These are phyloP conservation scores for Cyclotella cryptica DNA, from an alignment of 108 stramenopile genomes.

Conservation along the genomic window DNA sequence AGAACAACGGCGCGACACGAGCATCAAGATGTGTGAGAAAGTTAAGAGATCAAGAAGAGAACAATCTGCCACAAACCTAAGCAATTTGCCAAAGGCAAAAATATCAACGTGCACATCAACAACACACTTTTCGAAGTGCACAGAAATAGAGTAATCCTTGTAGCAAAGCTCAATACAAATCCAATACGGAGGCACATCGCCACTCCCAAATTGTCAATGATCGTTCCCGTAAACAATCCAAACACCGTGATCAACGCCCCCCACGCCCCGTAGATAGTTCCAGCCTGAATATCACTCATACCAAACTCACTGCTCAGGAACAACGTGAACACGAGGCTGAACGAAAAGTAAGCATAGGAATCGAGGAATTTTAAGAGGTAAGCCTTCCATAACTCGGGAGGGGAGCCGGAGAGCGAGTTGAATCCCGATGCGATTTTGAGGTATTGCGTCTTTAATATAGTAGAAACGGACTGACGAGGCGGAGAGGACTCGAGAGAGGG, in stretches of 20 bases:
- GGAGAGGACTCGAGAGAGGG: too few relatives aligned
- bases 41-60: not conserved
- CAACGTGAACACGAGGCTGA: constrained; percentile 66
- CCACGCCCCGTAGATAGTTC: constrained; percentile 72
- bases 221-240: constrained; percentile 64
- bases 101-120: constrained; percentile 44
- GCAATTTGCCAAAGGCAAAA: constrained; percentile 68
- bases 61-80: constrained; percentile 19
- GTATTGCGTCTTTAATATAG: constrained; percentile 4
- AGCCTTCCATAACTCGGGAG: constrained; percentile 69
- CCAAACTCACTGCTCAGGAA: constrained; percentile 69
- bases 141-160: constrained; percentile 51
- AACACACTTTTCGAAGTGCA: constrained; percentile 53
- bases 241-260: constrained; percentile 73
- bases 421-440: constrained; percentile 52
- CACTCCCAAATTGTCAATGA: constrained; percentile 75
- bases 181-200: constrained; percentile 61
- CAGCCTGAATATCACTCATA: constrained; percentile 64
- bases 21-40: not conserved
- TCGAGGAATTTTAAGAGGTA: constrained; percentile 74
- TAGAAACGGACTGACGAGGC: not conserved
- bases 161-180: constrained; percentile 53
- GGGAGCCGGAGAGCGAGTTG: constrained; percentile 48
- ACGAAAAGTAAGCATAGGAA: constrained; percentile 72
- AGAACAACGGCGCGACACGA: not conserved